Evolutionary conservation across 2,329 filamentous ascomycete genomes (phyloP), one percentile per base, ranked within the genome.

Genomic region (Colletotrichum tamarilloi): DNA sequence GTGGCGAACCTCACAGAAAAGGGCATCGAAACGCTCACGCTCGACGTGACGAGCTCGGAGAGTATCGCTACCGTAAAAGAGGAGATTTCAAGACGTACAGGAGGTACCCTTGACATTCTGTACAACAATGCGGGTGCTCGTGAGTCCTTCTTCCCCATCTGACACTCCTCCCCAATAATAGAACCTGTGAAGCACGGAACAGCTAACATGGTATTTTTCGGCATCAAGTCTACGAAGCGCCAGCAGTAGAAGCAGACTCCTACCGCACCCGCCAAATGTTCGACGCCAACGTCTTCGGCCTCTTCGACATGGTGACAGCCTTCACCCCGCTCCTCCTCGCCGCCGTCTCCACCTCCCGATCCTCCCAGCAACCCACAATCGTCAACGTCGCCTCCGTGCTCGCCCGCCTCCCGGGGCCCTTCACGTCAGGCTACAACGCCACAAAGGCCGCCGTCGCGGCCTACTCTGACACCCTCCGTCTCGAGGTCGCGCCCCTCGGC

Each of bases 121-220:
- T 78, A 86, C 73, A 86, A 86, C 76, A 85, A 86, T 75, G 83
- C 85, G 1, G 85, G 81, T 16, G 75, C 77, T 53, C 79, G 78
- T 80, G 72, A 32, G 74, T 60, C 24, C 26, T 26, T 26, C 26
- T 26, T 26, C 26, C 26, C 26, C 26, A 26, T 26, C 26, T 26
- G 4, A 26, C 26, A 26, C 26, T 26, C 26, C 26, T 26, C 26
- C 26, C 26, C 26, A 26, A 26, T 26, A 26, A 26, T 26, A 26
- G 26, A 26, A 26, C 26, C 26, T 26, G 26, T 26, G 26, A 26
- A 26, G 26, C 26, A 26, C 26, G 26, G 26, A 26, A 1, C 32
- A 19, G 3, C 9, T n/a, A 1, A 5, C 26, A 11, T 38, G 5
- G 14, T 6, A 5, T 6, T 16, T 16, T 42, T 16, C 38, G 5